Evolutionary conservation across 2,329 filamentous ascomycete genomes (phyloP).

Genomic region (Fusarium euwallaceae): DNA sequence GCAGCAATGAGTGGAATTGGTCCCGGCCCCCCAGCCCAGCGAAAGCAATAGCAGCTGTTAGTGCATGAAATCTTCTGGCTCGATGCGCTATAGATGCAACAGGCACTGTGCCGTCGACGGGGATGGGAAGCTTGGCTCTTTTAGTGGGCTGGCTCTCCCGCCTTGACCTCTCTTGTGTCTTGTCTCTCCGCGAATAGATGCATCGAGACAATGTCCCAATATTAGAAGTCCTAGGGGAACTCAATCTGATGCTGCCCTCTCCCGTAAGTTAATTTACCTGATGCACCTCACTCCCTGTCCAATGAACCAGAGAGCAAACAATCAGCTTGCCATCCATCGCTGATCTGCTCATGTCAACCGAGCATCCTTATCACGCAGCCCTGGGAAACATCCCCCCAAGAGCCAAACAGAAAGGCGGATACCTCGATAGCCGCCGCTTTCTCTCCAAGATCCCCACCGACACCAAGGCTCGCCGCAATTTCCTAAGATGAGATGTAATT

Average conservation of each 20-base stretch:
- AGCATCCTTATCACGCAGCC: background rate
- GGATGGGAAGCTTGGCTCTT: conserved; percentile 33
- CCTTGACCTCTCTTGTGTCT: background rate
- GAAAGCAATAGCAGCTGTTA: background rate
- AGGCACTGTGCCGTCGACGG: conserved; percentile 37
- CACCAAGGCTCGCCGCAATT: conserved; percentile 39
- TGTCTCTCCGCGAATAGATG: background rate
- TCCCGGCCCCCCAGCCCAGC: background rate
- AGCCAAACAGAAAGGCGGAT: background rate
- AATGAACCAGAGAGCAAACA: background rate
- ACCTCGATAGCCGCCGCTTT: conserved; percentile 31
- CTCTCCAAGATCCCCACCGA: conserved; percentile 41
- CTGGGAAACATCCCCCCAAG: background rate
- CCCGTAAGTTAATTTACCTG: conserved; percentile 22
- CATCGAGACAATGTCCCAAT: conserved; percentile 1
- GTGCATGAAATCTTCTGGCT: conserved; percentile 24
- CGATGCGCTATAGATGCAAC: conserved; percentile 20
- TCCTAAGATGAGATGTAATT: conserved; percentile 49
- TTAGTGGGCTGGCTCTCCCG: conserved; percentile 17
- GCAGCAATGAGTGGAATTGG: background rate
- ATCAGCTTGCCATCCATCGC: background rate
- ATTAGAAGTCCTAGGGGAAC: conserved; percentile 4
- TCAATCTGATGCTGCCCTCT: conserved; percentile 10
- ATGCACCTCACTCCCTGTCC: conserved; percentile 8
- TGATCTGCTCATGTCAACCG: background rate